Percentiles rank a stretch among this genome's conserved stretches.
Evolutionary conservation across 331 rosid species (phyloP).

Genomic region (Pyracantha coccinea): DNA sequence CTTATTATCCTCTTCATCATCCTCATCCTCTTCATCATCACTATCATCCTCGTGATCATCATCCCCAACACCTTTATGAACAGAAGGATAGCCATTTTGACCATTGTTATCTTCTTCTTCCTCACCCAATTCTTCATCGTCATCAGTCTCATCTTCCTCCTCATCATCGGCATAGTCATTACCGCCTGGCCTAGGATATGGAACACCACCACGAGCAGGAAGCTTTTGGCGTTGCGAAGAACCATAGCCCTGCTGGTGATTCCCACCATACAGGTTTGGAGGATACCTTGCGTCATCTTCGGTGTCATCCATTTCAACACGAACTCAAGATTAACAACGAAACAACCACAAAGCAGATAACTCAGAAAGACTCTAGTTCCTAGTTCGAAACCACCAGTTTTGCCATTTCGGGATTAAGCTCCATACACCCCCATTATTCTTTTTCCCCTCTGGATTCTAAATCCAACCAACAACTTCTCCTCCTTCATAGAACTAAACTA

Average conservation of each 20-base stretch:
- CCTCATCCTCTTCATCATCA: constrained; percentile 18
- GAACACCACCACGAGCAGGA: constrained; percentile 23
- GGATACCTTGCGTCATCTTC: constrained; percentile 60
- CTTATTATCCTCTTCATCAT: constrained; percentile 24
- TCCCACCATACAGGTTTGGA: constrained; percentile 31
- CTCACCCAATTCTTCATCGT: constrained; percentile 29
- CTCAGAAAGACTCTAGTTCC: neutral
- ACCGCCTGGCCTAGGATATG: constrained; percentile 20
- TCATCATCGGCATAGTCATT: constrained; percentile 31
- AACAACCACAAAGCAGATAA: neutral
- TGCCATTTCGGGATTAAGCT: neutral
- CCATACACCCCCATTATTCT: neutral
- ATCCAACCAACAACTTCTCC: neutral
- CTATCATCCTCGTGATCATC: constrained; percentile 21
- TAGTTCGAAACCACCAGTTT: constrained; percentile 1
- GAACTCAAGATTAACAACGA: neutral
- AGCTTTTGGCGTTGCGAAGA: constrained; percentile 32
- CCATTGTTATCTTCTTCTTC: constrained; percentile 32
- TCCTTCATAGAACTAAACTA: neutral
- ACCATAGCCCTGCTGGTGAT: constrained; percentile 42
- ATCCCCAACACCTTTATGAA: constrained; percentile 18
- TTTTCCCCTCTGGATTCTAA: neutral
- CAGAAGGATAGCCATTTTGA: constrained; percentile 22
- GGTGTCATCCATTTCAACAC: constrained; percentile 50
- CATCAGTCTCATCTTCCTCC: constrained; percentile 36